Conservation (phyloP, 768 basidiomycete genomes). For the Butyriboletus loyo region DNA sequence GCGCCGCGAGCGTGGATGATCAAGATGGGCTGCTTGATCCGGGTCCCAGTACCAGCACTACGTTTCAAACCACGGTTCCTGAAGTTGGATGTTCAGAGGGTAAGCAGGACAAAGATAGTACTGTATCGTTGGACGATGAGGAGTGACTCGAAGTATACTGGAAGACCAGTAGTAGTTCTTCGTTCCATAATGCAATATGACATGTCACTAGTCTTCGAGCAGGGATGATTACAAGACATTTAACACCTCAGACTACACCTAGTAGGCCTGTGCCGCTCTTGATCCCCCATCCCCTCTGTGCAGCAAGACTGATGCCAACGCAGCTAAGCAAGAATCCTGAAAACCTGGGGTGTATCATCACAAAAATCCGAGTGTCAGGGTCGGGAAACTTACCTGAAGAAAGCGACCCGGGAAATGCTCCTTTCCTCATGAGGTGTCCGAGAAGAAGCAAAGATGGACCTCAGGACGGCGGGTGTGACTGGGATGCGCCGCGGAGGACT, state of each 20-base stretch:
- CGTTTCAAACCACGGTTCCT: constrained; percentile 24
- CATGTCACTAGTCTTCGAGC: neutral
- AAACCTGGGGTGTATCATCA: constrained; percentile 47
- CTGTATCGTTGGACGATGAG: constrained; percentile 20
- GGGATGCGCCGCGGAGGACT: constrained; percentile 63
- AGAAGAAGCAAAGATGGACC: constrained; percentile 85
- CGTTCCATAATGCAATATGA: constrained; percentile 1
- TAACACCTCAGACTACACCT: constrained; percentile 49
- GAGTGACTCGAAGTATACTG: constrained; percentile 6
- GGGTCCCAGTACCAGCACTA: constrained; percentile 15
- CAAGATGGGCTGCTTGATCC: constrained; percentile 30
- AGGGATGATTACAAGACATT: neutral
- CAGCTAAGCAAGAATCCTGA: constrained; percentile 82
- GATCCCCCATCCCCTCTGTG: constrained; percentile 67
- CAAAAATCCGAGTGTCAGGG: neutral
- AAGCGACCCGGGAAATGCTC: constrained; percentile 79
- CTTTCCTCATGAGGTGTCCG: constrained; percentile 79
- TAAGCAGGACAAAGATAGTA: constrained; percentile 12
- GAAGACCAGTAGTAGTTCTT: neutral
- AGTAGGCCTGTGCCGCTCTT: constrained; percentile 64
- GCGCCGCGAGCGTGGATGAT: constrained; percentile 49
- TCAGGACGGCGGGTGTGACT: constrained; percentile 76
- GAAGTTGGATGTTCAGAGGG: constrained; percentile 14
- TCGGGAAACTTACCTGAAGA: constrained; percentile 61
- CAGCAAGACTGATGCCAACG: constrained; percentile 71